Evolutionary conservation across 1,284 basidiomycete species (phyloP).

Genomic region (Leucoagaricus sp.): DNA sequence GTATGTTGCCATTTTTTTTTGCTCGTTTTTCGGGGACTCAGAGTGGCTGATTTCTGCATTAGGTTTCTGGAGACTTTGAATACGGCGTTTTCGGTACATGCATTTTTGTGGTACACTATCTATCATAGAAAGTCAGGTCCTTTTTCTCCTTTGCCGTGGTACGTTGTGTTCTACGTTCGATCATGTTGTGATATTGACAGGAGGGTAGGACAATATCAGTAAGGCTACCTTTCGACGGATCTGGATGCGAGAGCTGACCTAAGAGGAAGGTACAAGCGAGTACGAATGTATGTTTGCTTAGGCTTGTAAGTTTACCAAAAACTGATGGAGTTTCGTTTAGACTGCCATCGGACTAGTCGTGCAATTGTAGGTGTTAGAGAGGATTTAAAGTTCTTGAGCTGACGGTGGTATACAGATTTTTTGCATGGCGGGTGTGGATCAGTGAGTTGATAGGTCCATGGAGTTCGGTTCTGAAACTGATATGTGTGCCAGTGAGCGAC

Average conservation of each 20-base stretch:
- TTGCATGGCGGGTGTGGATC: constrained; percentile 1
- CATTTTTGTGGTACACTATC: constrained; percentile 4
- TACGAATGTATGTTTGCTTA: neutral
- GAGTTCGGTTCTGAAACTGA: neutral
- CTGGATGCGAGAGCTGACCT: neutral
- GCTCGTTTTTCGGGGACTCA: neutral
- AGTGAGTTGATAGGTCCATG: neutral
- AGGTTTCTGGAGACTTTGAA: constrained; percentile 17
- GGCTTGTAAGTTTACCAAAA: neutral
- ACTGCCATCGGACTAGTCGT: neutral
- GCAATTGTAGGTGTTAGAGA: neutral
- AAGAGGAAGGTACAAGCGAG: neutral
- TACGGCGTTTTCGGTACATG: constrained; percentile 11
- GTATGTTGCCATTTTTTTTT: neutral
- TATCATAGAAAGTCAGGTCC: neutral
- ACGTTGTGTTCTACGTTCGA: neutral
- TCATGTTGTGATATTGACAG: neutral
- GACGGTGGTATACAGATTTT: neutral
- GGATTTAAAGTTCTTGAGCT: neutral
- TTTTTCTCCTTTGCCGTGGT: neutral
- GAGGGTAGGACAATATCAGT: constrained; percentile 2
- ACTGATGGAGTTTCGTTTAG: no score
- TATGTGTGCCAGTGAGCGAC: constrained; percentile 2
- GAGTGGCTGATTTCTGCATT: neutral
- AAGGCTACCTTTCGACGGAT: neutral